phyloP scores from a whole-genome alignment of 2,329 filamentous ascomycete species.

The Aspergillus clavatus region DNA sequence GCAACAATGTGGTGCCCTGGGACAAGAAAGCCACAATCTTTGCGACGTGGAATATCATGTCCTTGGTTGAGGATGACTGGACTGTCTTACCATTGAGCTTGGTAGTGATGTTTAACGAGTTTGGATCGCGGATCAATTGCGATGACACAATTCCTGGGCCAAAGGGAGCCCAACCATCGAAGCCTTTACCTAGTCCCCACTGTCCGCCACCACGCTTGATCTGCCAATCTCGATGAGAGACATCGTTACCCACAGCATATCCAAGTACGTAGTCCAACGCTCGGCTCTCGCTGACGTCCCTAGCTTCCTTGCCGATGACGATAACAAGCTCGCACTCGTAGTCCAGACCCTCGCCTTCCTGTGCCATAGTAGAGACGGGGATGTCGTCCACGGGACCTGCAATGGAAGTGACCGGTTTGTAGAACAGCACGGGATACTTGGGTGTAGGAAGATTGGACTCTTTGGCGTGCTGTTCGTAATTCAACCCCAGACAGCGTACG shows the following conservation, averaged over 20 bases:
- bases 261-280: slow-evolving; percentile 71
- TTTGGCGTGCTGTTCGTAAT: slow-evolving; percentile 67
- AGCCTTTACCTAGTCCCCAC: slow-evolving; percentile 68
- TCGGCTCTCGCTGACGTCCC: slow-evolving; percentile 59
- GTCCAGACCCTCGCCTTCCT: slow-evolving; percentile 63
- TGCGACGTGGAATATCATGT: slow-evolving; percentile 47
- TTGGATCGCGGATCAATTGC: slow-evolving; percentile 42
- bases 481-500: slow-evolving; percentile 65
- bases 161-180: slow-evolving; percentile 70
- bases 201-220: slow-evolving; percentile 63
- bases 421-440: slow-evolving; percentile 68
- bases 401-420: slow-evolving; percentile 65
- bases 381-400: slow-evolving; percentile 62
- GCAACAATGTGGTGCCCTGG: slow-evolving; percentile 38
- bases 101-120: slow-evolving; percentile 41
- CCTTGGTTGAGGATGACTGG: slow-evolving; percentile 47
- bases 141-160: slow-evolving; percentile 65
- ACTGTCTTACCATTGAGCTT: slow-evolving; percentile 46
- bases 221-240: slow-evolving; percentile 77
- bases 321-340: slow-evolving; percentile 77
- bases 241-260: slow-evolving; percentile 71
- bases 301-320: slow-evolving; percentile 64
- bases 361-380: slow-evolving; percentile 61
- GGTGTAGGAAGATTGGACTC: slow-evolving; percentile 67
- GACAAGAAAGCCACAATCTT: slow-evolving; percentile 45